Evolutionary conservation across 345 rosid species (phyloP).

Genomic region (Hypericum androsaemum): DNA sequence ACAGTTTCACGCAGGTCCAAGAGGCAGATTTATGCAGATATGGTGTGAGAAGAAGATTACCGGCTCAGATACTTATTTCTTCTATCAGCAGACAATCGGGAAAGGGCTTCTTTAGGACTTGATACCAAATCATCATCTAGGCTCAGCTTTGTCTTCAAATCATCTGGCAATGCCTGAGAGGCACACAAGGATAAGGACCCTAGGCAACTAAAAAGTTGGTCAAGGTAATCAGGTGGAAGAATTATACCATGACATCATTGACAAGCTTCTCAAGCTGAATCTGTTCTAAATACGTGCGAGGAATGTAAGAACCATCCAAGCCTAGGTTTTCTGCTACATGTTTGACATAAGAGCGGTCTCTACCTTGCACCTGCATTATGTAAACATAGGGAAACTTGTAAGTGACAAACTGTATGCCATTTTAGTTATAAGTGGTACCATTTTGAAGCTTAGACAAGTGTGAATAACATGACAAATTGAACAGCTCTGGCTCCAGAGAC

Average conservation of each 20-base stretch:
- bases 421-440: neutral
- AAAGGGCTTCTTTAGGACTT: constrained; percentile 96
- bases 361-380: constrained; percentile 78
- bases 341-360: constrained; percentile 67
- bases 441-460: too few relatives aligned
- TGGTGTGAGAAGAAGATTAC: constrained; percentile 31
- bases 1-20: too few relatives aligned
- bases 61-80: constrained; percentile 84
- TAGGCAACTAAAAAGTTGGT: constrained; percentile 4
- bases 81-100: constrained; percentile 95
- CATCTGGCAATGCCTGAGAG: constrained; percentile 89
- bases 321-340: constrained; percentile 66
- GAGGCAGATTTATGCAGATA: neutral
- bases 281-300: constrained; percentile 94
- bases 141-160: constrained; percentile 85
- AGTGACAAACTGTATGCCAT: neutral
- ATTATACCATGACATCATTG: constrained; percentile 87
- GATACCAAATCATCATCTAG: constrained; percentile 76
- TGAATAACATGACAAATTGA: too few relatives aligned
- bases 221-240: constrained; percentile 8
- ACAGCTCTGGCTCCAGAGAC: too few relatives aligned
- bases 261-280: constrained; percentile 97
- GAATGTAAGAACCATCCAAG: constrained; percentile 78
- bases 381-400: constrained; percentile 5
- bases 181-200: constrained; percentile 17